Conservation (phyloP, 2,329 filamentous ascomycete genomes). For the Fusarium torreyae region DNA sequence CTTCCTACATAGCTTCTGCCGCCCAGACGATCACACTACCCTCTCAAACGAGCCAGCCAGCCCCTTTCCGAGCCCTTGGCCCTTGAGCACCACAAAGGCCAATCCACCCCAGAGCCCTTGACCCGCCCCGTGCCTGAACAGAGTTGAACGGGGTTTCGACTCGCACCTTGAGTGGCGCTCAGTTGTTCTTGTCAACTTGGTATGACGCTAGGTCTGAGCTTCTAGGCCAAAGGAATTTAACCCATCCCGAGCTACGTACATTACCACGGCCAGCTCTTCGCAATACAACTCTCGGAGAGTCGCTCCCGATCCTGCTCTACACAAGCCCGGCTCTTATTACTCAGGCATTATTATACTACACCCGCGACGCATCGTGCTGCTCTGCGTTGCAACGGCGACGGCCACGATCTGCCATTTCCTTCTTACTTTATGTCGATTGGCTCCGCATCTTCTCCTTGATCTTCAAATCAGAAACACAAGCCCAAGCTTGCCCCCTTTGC, state of each 20-base stretch:
- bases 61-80: slow-evolving; percentile 46
- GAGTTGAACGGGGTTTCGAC: slow-evolving; percentile 43
- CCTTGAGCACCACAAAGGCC: slow-evolving; percentile 42
- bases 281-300: slow-evolving; percentile 32
- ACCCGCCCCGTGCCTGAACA: slow-evolving; percentile 44
- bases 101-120: slow-evolving; percentile 39
- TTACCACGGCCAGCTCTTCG: slow-evolving; percentile 35
- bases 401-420: slow-evolving; percentile 31
- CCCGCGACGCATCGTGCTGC: slow-evolving; percentile 37
- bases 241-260: slow-evolving; percentile 48
- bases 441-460: slow-evolving; percentile 45
- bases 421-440: slow-evolving; percentile 32
- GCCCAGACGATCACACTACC: slow-evolving; percentile 43
- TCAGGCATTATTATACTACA: slow-evolving; percentile 23
- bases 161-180: slow-evolving; percentile 43
- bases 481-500: slow-evolving; percentile 46
- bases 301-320: slow-evolving; percentile 18
- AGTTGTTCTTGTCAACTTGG: slow-evolving; percentile 46
- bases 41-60: slow-evolving; percentile 39
- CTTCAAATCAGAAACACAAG: slow-evolving; percentile 47
- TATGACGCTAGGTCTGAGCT: slow-evolving; percentile 53
- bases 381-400: slow-evolving; percentile 37
- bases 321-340: slow-evolving; percentile 21
- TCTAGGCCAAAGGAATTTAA: slow-evolving; percentile 52
- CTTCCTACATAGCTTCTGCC: slow-evolving; percentile 29